Evolutionary conservation across 257 asterid genomes (phyloP).

Genomic region (Plantago ovata): DNA sequence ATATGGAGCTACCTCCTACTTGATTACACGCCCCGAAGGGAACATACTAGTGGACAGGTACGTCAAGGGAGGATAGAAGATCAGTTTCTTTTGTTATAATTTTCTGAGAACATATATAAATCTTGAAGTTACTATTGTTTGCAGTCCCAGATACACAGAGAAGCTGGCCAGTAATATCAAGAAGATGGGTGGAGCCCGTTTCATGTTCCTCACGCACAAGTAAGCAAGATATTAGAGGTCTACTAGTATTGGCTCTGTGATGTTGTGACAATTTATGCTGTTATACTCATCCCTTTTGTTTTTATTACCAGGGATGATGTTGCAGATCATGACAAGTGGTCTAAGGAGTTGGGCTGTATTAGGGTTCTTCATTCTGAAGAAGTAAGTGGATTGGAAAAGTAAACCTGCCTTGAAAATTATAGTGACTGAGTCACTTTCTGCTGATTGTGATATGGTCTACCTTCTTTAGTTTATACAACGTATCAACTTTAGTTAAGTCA

Average conservation of each 20-base stretch:
- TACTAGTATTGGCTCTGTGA: constrained; percentile 11
- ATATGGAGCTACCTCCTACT: constrained; percentile 61
- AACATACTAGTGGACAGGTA: constrained; percentile 76
- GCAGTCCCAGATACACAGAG: constrained; percentile 65
- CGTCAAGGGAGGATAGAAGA: background rate
- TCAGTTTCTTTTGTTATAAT: background rate
- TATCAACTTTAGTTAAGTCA: no score
- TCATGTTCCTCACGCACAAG: constrained; percentile 76
- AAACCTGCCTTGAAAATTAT: background rate
- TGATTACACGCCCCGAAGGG: constrained; percentile 60
- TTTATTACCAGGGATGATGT: constrained; percentile 52
- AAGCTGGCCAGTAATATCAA: constrained; percentile 42
- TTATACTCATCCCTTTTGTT: constrained; percentile 14
- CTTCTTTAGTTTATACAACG: background rate
- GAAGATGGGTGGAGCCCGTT: constrained; percentile 69
- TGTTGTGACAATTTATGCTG: background rate
- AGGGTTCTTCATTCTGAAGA: constrained; percentile 53
- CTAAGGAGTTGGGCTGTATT: constrained; percentile 54
- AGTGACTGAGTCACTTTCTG: background rate
- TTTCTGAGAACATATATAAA: background rate
- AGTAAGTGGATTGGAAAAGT: constrained; percentile 19
- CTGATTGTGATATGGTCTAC: background rate
- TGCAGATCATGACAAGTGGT: constrained; percentile 77
- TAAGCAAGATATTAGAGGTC: constrained; percentile 19
- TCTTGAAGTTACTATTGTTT: constrained; percentile 19